Evolutionary conservation across 2,329 filamentous ascomycete species (phyloP), one percentile per base, ranked within the genome.

Genomic region (Xylariaceae sp.): DNA sequence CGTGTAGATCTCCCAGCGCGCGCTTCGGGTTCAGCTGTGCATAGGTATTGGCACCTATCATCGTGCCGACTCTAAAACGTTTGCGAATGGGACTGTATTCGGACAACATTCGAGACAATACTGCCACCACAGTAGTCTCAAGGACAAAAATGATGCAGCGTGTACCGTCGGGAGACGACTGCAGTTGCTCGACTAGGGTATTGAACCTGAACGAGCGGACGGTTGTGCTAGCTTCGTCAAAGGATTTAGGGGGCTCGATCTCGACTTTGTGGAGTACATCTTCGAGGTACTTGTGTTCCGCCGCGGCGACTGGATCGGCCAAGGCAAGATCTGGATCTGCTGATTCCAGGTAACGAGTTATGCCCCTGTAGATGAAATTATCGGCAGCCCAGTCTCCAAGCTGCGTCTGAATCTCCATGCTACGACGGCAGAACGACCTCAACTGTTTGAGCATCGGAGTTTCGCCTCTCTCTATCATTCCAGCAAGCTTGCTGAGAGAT

Each of bases 381-480:
- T 92, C 86, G 0, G 82, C 81, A 1, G 87, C 87, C 87, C 88
- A 92, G 1, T 76, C 64, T 0, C 89, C 89, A 3, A 92, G 77
- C 51, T 88, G 80, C 2, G 69, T 65, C 18, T 76, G 76, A 1
- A 92, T 77, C 11, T 79, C 77, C 0, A 63, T 51, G 10, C 80
- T 77, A 37, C 80, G 82, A 1, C 75, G 74, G 49, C 76, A 75
- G 6, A 92, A 78, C 0, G 75, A 74, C 56, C 75, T 79, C 64
- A 92, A 73, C 63, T 89, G 82, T 23, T 76, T 76, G 41, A 78
- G 80, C 35, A 77, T 75, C 63, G 77, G 81, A 0, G 84, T 87
- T 15, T 80, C 76, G 6, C 75, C 67, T 48, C 74, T 78, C n/a
- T 71, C 60, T 2, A 81, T 57, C 0, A 74, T 73, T 9, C 72